Conservation (phyloP, 2,329 filamentous ascomycete genomes). For the Nemania sp. region DNA sequence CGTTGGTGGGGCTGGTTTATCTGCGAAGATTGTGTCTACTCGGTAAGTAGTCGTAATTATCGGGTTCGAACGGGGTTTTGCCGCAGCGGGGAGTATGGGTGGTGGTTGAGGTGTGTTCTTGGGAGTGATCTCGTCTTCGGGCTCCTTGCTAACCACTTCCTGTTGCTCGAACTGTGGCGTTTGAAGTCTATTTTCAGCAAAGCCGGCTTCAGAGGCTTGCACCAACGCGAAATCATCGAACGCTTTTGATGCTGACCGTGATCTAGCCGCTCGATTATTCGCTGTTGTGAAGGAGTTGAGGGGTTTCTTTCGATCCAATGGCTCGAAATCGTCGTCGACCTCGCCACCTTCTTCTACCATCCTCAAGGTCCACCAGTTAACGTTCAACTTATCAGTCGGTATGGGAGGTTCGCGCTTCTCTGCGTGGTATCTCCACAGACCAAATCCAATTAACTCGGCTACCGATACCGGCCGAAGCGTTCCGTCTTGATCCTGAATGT, state of each 20-base stretch:
- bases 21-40: slow-evolving; percentile 57
- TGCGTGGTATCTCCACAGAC: slow-evolving; percentile 77
- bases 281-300: slow-evolving; percentile 81
- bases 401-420: slow-evolving; percentile 74
- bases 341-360: slow-evolving; percentile 87
- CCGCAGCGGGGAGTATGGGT: slow-evolving; percentile 38
- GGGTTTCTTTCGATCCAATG: slow-evolving; percentile 73
- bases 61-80: slow-evolving; percentile 57
- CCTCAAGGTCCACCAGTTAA: slow-evolving; percentile 80
- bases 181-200: slow-evolving; percentile 68
- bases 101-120: slow-evolving; percentile 55
- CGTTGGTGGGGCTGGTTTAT: slow-evolving; percentile 57
- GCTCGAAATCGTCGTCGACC: slow-evolving; percentile 83
- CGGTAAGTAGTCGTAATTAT: slow-evolving; percentile 66
- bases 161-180: slow-evolving; percentile 71
- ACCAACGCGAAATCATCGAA: slow-evolving; percentile 85
- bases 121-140: slow-evolving; percentile 49
- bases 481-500: slow-evolving; percentile 69
- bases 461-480: slow-evolving; percentile 69
- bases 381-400: slow-evolving; percentile 68
- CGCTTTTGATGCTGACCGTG: slow-evolving; percentile 72
- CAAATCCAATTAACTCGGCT: slow-evolving; percentile 79
- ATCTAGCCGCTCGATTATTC: slow-evolving; percentile 69
- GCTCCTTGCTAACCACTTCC: slow-evolving; percentile 44
- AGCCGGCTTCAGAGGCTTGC: slow-evolving; percentile 70